Evolutionary conservation across 2,329 filamentous ascomycete genomes (phyloP), one percentile per base, ranked within the genome.

Genomic region (Herpotrichia juniperi): DNA sequence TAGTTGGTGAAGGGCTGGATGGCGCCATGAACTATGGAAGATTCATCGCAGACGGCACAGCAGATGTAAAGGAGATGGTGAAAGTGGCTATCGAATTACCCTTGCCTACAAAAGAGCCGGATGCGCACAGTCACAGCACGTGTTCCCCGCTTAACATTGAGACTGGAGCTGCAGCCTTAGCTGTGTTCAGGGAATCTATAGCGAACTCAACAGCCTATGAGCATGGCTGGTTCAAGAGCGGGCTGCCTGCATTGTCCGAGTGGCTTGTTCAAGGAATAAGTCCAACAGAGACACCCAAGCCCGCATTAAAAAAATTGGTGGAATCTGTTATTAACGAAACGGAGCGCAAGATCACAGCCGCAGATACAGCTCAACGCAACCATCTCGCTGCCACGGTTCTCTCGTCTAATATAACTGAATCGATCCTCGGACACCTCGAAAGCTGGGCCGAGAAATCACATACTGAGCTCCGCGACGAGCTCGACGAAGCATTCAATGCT

Each of bases 361-460:
- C 83, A 47, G 78, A 85, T 57, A 67, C 74, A 0, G 61, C 67
- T 21, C 69, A 73, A 16, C 58, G 78, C 1, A 72, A 74, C 12
- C 50, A 64, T 9, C 56, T 69, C 10, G 63, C 67, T 28, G 60
- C 63, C 1, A 57, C 72, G 7, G 66, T 76, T 1, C 74, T 79
- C 8, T 69, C 79, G 3, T 67, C 81, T 8, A 63, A 73, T 19
- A 76, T 76, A 31, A 75, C 78, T n/a, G 60, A 72, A 14, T 67
- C 73, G 4, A 77, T 96, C n/a, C 78, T 84, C 37, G 69, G 73
- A 2, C 81, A 80, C 1, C 82, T 96, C 0, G 79, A 84, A 0
- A 73, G 77, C 3, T 97, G 93, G 91, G 87, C 92, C 0, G 87
- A 93, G 64, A 79, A 80, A 19, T 91, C 90, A 0, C 93, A 97